Percentiles rank a stretch among this genome's conserved stretches.
phyloP scores from a whole-genome alignment of 352 stramenopile species.

The Globisporangium parvum region DNA sequence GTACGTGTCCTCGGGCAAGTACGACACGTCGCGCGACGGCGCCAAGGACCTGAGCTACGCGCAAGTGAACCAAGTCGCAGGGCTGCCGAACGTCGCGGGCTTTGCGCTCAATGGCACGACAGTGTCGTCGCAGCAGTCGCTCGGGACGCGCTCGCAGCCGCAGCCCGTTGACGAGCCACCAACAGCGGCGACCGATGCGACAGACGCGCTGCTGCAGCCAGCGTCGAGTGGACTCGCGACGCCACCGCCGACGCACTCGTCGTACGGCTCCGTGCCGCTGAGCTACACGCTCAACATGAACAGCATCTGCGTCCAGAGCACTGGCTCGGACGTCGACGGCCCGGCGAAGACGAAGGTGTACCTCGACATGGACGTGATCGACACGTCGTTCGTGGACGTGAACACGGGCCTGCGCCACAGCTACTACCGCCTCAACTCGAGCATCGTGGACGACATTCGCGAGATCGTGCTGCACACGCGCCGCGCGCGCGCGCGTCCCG shows the following conservation, averaged over 20 bases:
- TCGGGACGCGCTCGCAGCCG: neutral
- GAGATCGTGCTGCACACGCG: conserved; percentile 22
- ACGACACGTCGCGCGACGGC: conserved; percentile 10
- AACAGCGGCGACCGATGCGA: neutral
- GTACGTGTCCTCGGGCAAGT: conserved; percentile 7
- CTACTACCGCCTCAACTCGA: conserved; percentile 57
- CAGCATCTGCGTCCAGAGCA: conserved; percentile 16
- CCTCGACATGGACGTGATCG: conserved; percentile 62
- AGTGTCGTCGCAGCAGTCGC: conserved; percentile 3
- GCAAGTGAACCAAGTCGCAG: conserved; percentile 11
- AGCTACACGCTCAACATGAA: conserved; percentile 16
- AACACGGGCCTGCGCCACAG: conserved; percentile 53
- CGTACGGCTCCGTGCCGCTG: conserved; percentile 13
- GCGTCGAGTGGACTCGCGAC: neutral
- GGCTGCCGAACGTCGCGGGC: conserved; percentile 9
- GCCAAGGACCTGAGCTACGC: conserved; percentile 17
- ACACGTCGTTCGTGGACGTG: conserved; percentile 60
- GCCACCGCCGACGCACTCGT: conserved; percentile 11
- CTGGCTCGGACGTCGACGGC: conserved; percentile 11
- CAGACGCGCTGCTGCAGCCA: neutral
- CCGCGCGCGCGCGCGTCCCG: conserved; percentile 16
- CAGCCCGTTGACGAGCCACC: conserved; percentile 7
- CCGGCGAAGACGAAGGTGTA: conserved; percentile 17
- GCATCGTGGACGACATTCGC: conserved; percentile 36
- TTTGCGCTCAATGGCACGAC: conserved; percentile 12